These are phyloP conservation scores for Calonectria crousiana DNA, from an alignment of 2,329 filamentous ascomycete genomes.

Conservation along the genomic window DNA sequence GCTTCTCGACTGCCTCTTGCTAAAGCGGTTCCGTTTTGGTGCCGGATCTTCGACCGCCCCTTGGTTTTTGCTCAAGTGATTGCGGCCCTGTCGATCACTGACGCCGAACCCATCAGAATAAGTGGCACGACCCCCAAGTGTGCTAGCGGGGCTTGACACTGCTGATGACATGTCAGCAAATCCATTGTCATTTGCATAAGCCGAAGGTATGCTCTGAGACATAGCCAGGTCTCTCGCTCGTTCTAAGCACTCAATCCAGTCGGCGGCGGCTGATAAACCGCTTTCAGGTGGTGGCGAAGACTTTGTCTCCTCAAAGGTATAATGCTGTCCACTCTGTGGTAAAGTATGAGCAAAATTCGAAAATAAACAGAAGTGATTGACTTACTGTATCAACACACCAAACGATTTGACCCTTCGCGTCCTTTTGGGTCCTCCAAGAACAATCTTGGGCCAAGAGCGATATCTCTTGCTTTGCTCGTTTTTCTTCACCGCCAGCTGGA, in stretches of 20 bases:
- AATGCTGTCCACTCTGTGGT: conserved; percentile 85
- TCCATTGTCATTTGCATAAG: conserved; percentile 75
- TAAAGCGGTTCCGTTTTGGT: conserved; percentile 78
- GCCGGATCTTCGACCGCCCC: conserved; percentile 64
- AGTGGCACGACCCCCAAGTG: conserved; percentile 71
- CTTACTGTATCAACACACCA: conserved; percentile 96
- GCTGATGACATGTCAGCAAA: conserved; percentile 78
- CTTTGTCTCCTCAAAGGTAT: conserved; percentile 94
- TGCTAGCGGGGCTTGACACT: conserved; percentile 82
- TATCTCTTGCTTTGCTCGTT: conserved; percentile 93
- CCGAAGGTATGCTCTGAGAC: conserved; percentile 75
- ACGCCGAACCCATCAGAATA: conserved; percentile 63
- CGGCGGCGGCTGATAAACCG: conserved; percentile 79
- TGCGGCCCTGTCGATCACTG: conserved; percentile 66
- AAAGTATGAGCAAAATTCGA: conserved; percentile 7
- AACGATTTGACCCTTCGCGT: conserved; percentile 87
- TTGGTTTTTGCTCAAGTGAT: conserved; percentile 71
- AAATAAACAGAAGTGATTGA: conserved; percentile 36
- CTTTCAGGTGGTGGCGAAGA: conserved; percentile 68
- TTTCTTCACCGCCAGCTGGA: conserved; percentile 93
- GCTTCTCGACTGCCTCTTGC: conserved; percentile 93
- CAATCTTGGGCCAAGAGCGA: conserved; percentile 83
- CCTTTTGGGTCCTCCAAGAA: conserved; percentile 82
- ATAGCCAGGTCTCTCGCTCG: conserved; percentile 87
- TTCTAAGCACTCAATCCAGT: conserved; percentile 93